Conservation (phyloP, 805 yeast genomes). For the Candida krabiensis region DNA sequence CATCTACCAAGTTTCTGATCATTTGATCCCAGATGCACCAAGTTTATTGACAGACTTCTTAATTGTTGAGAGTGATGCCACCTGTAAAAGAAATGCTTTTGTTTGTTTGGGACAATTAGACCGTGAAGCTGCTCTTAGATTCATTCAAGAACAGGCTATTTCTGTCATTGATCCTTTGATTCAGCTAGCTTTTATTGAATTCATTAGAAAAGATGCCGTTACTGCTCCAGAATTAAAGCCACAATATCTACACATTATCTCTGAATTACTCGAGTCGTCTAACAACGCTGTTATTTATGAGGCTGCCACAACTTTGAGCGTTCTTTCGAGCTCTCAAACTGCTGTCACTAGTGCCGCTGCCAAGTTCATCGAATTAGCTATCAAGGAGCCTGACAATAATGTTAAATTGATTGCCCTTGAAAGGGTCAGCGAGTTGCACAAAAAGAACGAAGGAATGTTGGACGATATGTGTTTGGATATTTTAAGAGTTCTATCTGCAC, state of each 20-base stretch:
- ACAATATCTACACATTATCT: constrained; percentile 69
- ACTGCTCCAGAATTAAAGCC: constrained; percentile 61
- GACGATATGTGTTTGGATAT: constrained; percentile 85
- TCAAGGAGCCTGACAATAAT: constrained; percentile 92
- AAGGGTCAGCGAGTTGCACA: constrained; percentile 74
- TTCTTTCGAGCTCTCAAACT: constrained; percentile 55
- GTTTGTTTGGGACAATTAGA: constrained; percentile 79
- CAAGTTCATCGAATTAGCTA: constrained; percentile 84
- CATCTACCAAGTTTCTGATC: constrained; percentile 78
- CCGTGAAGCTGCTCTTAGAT: constrained; percentile 81
- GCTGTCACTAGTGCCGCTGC: constrained; percentile 77
- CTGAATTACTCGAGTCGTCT: constrained; percentile 69
- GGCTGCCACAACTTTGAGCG: constrained; percentile 79
- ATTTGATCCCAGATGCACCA: constrained; percentile 93
- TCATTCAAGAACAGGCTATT: constrained; percentile 69
- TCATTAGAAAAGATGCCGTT: constrained; percentile 79
- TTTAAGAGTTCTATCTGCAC: constrained; percentile 79
- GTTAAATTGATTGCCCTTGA: constrained; percentile 91
- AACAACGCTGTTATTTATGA: constrained; percentile 82
- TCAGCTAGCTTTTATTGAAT: constrained; percentile 88
- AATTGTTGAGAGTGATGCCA: constrained; percentile 82
- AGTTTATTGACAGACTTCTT: constrained; percentile 75
- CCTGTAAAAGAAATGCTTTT: constrained; percentile 94
- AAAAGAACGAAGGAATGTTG: constrained; percentile 74
- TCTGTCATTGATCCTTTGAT: constrained; percentile 74